Conservation (phyloP, 2,329 filamentous ascomycete species). For the Sporothrix sp. region DNA sequence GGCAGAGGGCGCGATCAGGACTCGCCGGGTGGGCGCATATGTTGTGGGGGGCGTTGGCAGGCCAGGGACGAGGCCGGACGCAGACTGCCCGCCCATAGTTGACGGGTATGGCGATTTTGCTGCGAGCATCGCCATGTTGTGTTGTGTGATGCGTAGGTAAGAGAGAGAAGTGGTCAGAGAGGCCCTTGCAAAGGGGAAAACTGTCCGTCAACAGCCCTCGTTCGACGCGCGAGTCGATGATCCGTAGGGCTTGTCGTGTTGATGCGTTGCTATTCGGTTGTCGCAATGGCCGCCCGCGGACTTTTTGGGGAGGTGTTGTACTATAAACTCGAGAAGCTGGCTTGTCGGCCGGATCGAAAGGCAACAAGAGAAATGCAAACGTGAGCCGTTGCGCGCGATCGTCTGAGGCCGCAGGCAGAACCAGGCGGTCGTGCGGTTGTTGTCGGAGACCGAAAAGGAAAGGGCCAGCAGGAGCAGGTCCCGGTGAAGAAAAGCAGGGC, state of each 20-base stretch:
- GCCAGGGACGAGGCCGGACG: slow-evolving; percentile 34
- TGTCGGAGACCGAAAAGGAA: background rate
- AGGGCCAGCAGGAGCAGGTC: slow-evolving; percentile 2
- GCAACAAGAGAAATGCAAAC: slow-evolving; percentile 9
- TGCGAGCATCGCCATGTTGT: slow-evolving; percentile 61
- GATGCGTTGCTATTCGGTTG: background rate
- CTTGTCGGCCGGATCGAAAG: background rate
- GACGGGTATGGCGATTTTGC: slow-evolving; percentile 62
- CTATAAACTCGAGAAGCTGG: background rate
- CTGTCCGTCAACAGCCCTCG: background rate
- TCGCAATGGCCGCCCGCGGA: slow-evolving; percentile 7
- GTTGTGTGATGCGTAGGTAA: slow-evolving; percentile 24
- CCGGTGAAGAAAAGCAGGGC: slow-evolving; percentile 6
- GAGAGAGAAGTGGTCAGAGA: background rate
- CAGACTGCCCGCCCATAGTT: slow-evolving; percentile 38
- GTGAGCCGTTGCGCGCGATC: slow-evolving; percentile 11
- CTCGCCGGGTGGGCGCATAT: slow-evolving; percentile 43
- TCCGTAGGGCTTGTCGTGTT: background rate
- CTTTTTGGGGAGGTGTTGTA: too few species aligned
- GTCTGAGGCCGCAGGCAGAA: slow-evolving; percentile 10
- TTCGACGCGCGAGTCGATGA: background rate
- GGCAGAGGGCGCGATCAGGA: slow-evolving; percentile 37
- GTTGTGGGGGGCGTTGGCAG: slow-evolving; percentile 34
- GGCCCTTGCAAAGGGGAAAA: background rate
- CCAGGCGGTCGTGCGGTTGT: slow-evolving; percentile 2